Evolutionary conservation across 2,329 filamentous ascomycete genomes (phyloP), one percentile per base, ranked within the genome.

Genomic region (Stemphylium beticola): DNA sequence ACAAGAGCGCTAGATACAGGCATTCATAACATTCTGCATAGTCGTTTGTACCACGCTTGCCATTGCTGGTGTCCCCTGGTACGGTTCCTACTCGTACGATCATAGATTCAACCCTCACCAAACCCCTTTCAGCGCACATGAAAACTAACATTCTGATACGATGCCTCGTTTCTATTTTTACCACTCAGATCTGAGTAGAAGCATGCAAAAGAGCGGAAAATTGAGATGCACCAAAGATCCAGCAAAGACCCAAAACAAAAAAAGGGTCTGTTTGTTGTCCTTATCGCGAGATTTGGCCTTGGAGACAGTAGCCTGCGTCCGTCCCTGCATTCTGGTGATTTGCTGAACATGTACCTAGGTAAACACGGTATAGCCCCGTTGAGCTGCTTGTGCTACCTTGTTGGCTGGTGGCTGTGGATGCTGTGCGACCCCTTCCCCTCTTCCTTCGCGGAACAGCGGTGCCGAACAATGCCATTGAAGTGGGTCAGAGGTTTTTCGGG

Each of bases 381-480:
- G 18, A 34, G 31, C 14, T n/a, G 31, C 18, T 15, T 31, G 20
- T 32, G 31, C 36, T 40, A 49, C 20, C 20, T 26, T 22, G 17
- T 26, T 20, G 17, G 10, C 20, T 22, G n/a, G 26, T 22, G n/a
- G 26, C 32, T 38, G 40, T 47, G 45, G 42, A 39, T 48, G 39
- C 32, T 53, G 40, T 40, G 42, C 29, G 45, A 31, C 33, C 22
- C 40, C 48, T 33, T 39, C 36, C 33, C 46, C 33, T 22, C n/a
- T 31, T 42, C 51, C 39, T 49, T 40, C 18, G 39, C 51, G 51
- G 51, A 43, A 50, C 39, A 17, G 29, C 37, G 51, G 41, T 54
- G 51, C 51, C 51, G 51, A 50, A 44, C 36, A 54, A 50, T 54
- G 46, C 51, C 51, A 54, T 54, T 34, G 31, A 18, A 50, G 46